These are phyloP conservation scores for Chernovozyma aurita DNA, from an alignment of 1,139 yeast species.

Conservation along the genomic window DNA sequence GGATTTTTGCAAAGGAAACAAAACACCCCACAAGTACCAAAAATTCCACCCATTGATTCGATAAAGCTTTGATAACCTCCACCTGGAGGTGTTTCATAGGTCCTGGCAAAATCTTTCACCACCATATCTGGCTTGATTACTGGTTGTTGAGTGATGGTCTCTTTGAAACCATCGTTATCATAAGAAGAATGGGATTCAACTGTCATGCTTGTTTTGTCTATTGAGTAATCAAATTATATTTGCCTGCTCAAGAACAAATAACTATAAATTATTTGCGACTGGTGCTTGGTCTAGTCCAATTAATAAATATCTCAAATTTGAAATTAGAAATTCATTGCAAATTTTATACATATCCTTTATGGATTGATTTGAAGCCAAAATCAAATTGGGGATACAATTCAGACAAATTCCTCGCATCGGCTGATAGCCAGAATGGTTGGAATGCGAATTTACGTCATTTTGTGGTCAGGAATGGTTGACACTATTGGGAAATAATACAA, in stretches of 20 bases:
- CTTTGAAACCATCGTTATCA: slow-evolving; percentile 10
- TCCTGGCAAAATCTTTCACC: slow-evolving; percentile 30
- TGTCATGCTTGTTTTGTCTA: slow-evolving; percentile 1
- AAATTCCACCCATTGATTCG: slow-evolving; percentile 38
- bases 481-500: too few relatives aligned
- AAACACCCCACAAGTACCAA: slow-evolving; percentile 59
- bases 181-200: slow-evolving; percentile 1
- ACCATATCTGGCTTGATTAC: slow-evolving; percentile 28
- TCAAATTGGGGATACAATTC: too few relatives aligned
- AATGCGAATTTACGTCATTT: background rate
- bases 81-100: slow-evolving; percentile 32
- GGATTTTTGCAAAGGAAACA: slow-evolving; percentile 62
- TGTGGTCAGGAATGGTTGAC: too few relatives aligned
- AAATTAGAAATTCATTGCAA: too few relatives aligned
- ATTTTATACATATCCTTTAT: too few relatives aligned
- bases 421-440: background rate
- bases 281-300: too few relatives aligned
- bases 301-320: too few relatives aligned
- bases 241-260: too few relatives aligned
- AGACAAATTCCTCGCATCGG: too few relatives aligned
- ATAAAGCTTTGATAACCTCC: slow-evolving; percentile 40
- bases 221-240: too few relatives aligned
- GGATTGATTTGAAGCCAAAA: too few relatives aligned
- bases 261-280: too few relatives aligned
- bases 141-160: slow-evolving; percentile 17